These are phyloP conservation scores for Fusarium oligoseptatum DNA, from an alignment of 2,329 filamentous ascomycete species.

Conservation along the genomic window DNA sequence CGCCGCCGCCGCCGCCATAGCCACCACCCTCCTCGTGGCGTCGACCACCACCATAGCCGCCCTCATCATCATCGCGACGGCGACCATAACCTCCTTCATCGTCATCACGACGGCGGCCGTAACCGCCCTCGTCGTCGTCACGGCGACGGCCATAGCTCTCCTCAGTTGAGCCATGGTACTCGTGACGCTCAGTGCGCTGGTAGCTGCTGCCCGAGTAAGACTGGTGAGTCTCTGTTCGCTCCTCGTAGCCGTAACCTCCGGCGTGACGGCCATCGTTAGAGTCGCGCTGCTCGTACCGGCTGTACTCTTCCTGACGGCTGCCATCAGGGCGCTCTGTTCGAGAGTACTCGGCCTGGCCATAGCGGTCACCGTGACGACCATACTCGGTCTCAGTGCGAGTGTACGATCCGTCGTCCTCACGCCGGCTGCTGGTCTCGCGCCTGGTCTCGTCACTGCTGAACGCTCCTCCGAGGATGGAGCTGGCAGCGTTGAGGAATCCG, in stretches of 20 bases:
- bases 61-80: constrained; percentile 36
- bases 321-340: constrained; percentile 71
- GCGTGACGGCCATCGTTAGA: constrained; percentile 54
- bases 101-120: background rate
- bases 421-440: constrained; percentile 64
- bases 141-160: constrained; percentile 46
- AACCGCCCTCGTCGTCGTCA: constrained; percentile 43
- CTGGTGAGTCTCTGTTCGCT: constrained; percentile 67
- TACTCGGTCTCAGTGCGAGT: constrained; percentile 73
- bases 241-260: constrained; percentile 69
- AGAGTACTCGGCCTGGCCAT: constrained; percentile 71
- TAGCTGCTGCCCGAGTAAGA: constrained; percentile 68
- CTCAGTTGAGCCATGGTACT: constrained; percentile 56
- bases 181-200: constrained; percentile 67
- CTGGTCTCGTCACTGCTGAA: constrained; percentile 69
- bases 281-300: constrained; percentile 71
- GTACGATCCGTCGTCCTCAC: constrained; percentile 71
- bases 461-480: constrained; percentile 73
- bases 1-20: constrained; percentile 40
- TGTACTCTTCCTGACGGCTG: constrained; percentile 70
- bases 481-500: constrained; percentile 78
- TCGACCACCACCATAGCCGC: constrained; percentile 33
- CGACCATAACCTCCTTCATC: constrained; percentile 25
- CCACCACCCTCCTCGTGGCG: constrained; percentile 29
- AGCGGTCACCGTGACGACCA: constrained; percentile 67